Base-by-base conservation (phyloP, 2,329 filamentous ascomycete species). In the Phialophora expanda region DNA sequence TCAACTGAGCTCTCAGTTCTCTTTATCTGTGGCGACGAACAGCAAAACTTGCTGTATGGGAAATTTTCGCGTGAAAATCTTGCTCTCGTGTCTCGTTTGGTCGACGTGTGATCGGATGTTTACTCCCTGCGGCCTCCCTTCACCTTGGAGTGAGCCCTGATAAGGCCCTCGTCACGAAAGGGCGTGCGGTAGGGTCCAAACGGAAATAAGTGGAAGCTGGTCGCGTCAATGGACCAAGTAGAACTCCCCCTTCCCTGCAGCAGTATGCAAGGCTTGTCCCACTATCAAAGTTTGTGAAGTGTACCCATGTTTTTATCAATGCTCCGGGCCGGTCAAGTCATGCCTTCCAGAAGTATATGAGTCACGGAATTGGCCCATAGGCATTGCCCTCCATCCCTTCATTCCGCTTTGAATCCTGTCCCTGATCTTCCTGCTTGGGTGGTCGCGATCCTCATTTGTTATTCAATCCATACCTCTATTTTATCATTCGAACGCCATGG, bases 341-440 rank as follows among this genome's bases (percentile, higher is more conserved):
- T 34, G 28, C n/a, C 28, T 26, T 51, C 55, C 14, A 48, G 55
- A 38, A 22, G 46, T 64, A 67, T 64, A 68, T 68, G 68, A 70
- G 62, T 70, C 66, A 68, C 53, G 58, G 62, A 17, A 9, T 20
- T n/a, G 26, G 20, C 44, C 14, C 30, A 24, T 55, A 41, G 14
- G 24, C 32, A 22, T 20, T 17, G n/a, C 32, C 38, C 22, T 22
- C 32, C 20, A 24, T 46, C 57, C 50, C 14, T 26, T 50, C 44
- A 30, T 55, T 59, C 46, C 30, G 22, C 32, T 46, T 28, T 32
- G 4, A 17, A 48, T 54, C 4, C 50, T 53, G n/a, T 24, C 34
- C 34, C 17, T 51, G 28, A 38, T 46, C 20, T n/a, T 41, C 22
- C 46, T 61, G 57, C 11, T 24, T 53, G 28, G 30, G 41, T 6